Conservation (phyloP, 1,139 yeast species). For the Yamadazyma membranifaciens region DNA sequence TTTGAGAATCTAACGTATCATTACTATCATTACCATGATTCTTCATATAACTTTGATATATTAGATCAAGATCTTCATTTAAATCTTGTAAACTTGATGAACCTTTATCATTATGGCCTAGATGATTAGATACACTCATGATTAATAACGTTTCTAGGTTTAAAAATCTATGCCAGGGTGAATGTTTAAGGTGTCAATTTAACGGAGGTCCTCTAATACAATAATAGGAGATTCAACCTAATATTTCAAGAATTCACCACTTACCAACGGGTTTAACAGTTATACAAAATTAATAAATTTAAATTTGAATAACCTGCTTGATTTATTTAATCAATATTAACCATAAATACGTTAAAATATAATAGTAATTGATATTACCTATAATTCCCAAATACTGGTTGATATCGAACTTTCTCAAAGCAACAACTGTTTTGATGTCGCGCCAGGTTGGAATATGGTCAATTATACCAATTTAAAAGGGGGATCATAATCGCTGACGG, state of each 20-base stretch:
- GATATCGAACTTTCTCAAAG: not conserved
- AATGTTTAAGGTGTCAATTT: no score
- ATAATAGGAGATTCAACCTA: no score
- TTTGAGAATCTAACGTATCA: conserved; percentile 33
- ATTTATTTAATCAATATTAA: not conserved
- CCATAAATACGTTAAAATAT: not conserved
- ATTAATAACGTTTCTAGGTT: not conserved
- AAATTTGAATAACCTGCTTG: not conserved
- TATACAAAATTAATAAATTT: not conserved
- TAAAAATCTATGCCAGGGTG: no score
- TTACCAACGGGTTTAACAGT: no score
- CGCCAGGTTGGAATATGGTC: not conserved
- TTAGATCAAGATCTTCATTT: conserved; percentile 32
- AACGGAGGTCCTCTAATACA: no score
- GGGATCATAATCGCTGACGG: not conserved
- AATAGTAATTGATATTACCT: no score
- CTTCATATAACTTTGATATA: conserved; percentile 29
- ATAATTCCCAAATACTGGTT: not conserved
- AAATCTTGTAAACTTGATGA: conserved; percentile 11
- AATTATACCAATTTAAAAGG: not conserved
- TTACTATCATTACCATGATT: conserved; percentile 19
- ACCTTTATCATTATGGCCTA: conserved; percentile 7
- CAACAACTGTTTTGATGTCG: conserved; percentile 3
- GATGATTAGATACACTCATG: conserved; percentile 7
- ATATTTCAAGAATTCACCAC: no score